Base-by-base conservation (phyloP, 805 yeast genomes). In the Ogataea ramenticola region DNA sequence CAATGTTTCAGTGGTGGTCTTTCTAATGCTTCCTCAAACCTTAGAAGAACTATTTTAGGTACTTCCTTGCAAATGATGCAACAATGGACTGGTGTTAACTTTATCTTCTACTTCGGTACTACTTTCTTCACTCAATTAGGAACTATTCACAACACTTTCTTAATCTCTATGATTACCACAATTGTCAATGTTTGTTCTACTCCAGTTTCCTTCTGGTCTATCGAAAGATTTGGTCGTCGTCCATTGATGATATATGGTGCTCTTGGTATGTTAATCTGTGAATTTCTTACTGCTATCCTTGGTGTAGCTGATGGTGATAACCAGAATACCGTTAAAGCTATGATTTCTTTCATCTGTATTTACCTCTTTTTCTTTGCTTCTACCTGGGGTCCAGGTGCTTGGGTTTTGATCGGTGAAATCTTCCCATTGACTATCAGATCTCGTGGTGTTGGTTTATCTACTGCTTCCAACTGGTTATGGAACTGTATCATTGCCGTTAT, bases 341-440 rank as follows among this genome's bases (percentile, higher is more conserved):
- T 64, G 64, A 57, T 65, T 48, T 45, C 67, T 10, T 71, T 77
- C 55, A 67, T 75, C 45, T 77, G 81, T 58, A 60, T 72, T 34
- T 86, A 82, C 59, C 81, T 86, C 52, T 79, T 82, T 44, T 80
- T 81, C 60, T 83, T 84, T 67, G 95, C 93, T 9, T 72, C 86
- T 4, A 76, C 91, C 21, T 86, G 93, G 91, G 91, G 91, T 60
- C 89, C 93, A 34, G 78, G 76, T 48, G 79, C 77, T 34, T 86
- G 91, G 90, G 86, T 77, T 40, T 62, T 76, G 44, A 62, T 67
- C 54, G 79, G 80, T 54, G 83, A 77, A 54, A 65, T 75, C 40
- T 85, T 75, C 72, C 86, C 90, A 49, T 75, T 85, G 43, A 77
- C 82, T 60, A 77, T 81, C 49, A 77, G 95, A 60, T 85, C 86